phyloP scores from a whole-genome alignment of 257 asterid genomes.

The Fraxinus americana region DNA sequence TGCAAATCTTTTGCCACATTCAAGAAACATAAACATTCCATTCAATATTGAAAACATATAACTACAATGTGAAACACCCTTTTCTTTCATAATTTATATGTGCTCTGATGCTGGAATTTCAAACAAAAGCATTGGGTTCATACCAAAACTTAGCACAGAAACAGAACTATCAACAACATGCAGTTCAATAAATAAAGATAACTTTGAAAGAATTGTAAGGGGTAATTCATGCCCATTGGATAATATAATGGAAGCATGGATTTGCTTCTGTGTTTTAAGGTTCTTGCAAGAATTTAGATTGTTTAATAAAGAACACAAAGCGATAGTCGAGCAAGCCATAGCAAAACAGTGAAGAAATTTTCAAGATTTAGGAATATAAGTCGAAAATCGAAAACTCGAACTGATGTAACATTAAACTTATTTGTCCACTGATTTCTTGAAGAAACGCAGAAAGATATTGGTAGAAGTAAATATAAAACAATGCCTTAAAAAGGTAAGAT shows the following conservation, averaged over 20 bases:
- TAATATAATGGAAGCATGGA: conserved; percentile 37
- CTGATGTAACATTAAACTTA: too few relatives aligned
- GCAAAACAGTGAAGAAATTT: conserved; percentile 23
- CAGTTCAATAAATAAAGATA: conserved; percentile 36
- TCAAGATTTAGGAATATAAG: conserved; percentile 13
- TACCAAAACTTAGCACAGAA: conserved; percentile 27
- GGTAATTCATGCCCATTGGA: conserved; percentile 26
- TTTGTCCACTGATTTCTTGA: not conserved
- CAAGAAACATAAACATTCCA: conserved; percentile 21
- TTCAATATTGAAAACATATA: conserved; percentile 46
- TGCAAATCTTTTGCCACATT: conserved; percentile 20
- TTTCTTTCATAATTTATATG: conserved; percentile 40
- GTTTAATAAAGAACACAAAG: conserved; percentile 13
- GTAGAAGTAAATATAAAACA: not conserved
- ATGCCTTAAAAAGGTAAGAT: too few relatives aligned
- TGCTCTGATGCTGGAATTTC: conserved; percentile 44
- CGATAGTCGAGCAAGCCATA: conserved; percentile 22
- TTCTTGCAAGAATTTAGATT: conserved; percentile 34
- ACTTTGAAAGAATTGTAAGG: conserved; percentile 23
- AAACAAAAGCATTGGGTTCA: conserved; percentile 28
- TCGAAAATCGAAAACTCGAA: too few relatives aligned
- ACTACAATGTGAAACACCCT: conserved; percentile 42
- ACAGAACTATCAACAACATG: conserved; percentile 32
- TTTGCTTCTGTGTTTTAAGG: conserved; percentile 36
- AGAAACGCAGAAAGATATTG: not conserved